These are phyloP conservation scores for Chlorella sorokiniana DNA, from an alignment of 139 green algal genomes.

Conservation along the genomic window DNA sequence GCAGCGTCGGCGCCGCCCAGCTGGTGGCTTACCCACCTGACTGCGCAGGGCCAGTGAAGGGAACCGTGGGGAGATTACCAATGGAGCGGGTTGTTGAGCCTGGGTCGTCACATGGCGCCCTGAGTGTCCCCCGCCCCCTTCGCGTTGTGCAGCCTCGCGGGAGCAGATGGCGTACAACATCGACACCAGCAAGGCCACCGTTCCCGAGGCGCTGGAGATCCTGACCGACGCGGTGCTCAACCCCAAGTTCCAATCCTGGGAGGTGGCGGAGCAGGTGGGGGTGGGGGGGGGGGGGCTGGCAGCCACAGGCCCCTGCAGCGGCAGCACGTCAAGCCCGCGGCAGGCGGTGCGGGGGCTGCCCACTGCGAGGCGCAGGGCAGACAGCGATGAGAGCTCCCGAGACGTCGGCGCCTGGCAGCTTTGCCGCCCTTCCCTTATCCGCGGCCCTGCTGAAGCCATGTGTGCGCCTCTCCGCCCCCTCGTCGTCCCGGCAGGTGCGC, in stretches of 20 bases:
- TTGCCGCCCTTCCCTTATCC: background rate
- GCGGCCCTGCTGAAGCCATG: background rate
- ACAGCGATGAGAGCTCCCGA: too few relatives aligned
- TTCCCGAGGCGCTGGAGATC: constrained; percentile 88
- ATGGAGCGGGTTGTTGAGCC: too few relatives aligned
- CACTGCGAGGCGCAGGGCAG: too few relatives aligned
- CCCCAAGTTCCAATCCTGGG: constrained; percentile 76
- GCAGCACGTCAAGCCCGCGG: too few relatives aligned
- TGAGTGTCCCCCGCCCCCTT: background rate
- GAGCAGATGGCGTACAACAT: constrained; percentile 89
- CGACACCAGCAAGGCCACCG: constrained; percentile 79
- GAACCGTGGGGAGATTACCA: too few relatives aligned
- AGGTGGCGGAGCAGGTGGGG: constrained; percentile 67
- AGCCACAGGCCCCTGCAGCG: too few relatives aligned
- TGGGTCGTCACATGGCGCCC: constrained; percentile 11
- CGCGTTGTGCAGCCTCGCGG: constrained; percentile 11
- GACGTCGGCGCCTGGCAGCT: too few relatives aligned
- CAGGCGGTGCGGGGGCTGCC: too few relatives aligned
- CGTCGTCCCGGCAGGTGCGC: constrained; percentile 25
- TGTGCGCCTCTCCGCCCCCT: background rate
- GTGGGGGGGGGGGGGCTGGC: background rate
- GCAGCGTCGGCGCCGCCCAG: too few relatives aligned
- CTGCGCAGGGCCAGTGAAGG: too few relatives aligned
- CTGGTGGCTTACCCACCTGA: too few relatives aligned
- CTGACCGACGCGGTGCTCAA: constrained; percentile 91